Conservation (phyloP, 1,284 basidiomycete genomes). For the Sparassis latifolia region DNA sequence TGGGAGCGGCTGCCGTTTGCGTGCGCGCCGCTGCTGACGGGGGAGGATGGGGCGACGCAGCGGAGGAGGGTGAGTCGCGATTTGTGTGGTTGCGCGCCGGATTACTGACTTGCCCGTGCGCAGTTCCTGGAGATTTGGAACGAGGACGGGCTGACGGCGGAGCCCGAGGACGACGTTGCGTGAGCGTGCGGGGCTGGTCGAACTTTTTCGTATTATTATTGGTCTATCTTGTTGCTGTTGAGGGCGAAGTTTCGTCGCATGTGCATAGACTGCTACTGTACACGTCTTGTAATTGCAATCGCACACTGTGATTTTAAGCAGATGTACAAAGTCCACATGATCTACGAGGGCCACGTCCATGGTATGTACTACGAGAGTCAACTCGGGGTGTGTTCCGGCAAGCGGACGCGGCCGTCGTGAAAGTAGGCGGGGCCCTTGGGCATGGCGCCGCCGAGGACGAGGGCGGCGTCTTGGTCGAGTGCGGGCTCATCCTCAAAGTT, state of each 20-base stretch:
- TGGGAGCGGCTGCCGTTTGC: slow-evolving; percentile 74
- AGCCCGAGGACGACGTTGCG: slow-evolving; percentile 49
- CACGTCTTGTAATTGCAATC: not conserved
- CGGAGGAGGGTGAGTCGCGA: slow-evolving; percentile 43
- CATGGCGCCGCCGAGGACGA: slow-evolving; percentile 35
- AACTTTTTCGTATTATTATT: slow-evolving; percentile 5
- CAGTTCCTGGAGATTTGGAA: slow-evolving; percentile 79
- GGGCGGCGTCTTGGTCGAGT: slow-evolving; percentile 49
- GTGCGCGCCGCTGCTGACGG: slow-evolving; percentile 46
- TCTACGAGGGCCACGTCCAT: no score
- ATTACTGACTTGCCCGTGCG: not conserved
- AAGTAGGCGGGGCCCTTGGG: slow-evolving; percentile 50
- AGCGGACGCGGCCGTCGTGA: slow-evolving; percentile 31
- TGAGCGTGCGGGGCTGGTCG: not conserved
- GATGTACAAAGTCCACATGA: not conserved
- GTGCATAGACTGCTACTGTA: not conserved
- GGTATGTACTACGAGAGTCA: no score
- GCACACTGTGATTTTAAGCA: not conserved
- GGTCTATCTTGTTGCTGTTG: not conserved
- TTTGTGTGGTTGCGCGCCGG: slow-evolving; percentile 2
- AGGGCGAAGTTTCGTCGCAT: not conserved
- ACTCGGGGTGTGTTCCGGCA: not conserved
- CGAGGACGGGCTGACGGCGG: slow-evolving; percentile 69
- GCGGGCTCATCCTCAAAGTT: slow-evolving; percentile 54
- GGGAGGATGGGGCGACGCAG: slow-evolving; percentile 52